Base-by-base conservation (phyloP, 2,329 filamentous ascomycete genomes). In the Akanthomyces uredinophilus region DNA sequence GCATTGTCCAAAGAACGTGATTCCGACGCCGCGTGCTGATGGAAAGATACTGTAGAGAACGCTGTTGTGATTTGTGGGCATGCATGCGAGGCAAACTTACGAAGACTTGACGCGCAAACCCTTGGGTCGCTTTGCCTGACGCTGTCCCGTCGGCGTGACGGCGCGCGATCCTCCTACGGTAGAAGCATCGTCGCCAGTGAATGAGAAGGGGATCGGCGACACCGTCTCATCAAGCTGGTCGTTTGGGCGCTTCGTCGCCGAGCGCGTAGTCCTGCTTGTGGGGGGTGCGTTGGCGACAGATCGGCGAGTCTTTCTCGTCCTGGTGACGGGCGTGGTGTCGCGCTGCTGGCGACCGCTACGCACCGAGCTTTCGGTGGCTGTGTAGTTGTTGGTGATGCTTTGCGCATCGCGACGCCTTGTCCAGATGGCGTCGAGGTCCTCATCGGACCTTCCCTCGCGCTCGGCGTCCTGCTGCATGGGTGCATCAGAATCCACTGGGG, bases 101-200 rank as follows among this genome's bases (percentile, higher is more conserved):
- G 87, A 90, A 73, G 81, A 83, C 76, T 90, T 89, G 70, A 88
- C 81, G 67, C 87, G 85, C 64, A 85, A 79, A 44, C 85, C 82
- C 71, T 85, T 83, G 55, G 80, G 77, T 73, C 83, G 87, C 79
- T 87, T 87, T 64, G 78, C 74, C 37, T 83, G 79, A 46, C 82
- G 83, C 60, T 81, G 77, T 49, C 81, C 77, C 60, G 75, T 78
- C 7, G 86, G 87, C 37, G 87, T 89, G 61, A 79, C 83, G 61
- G 84, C 84, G 66, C 86, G 83, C 37, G 86, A 88, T 66, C 77
- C 80, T 52, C 78, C 74, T 69, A 78, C 74, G 69, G 78, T 64
- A 71, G 79, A 72, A 74, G 79, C 71, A 69, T 74, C 70, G 50
- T 82, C 79, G n/a, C 75, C 75, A 60, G 78, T 76, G 67, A 83